Evolutionary conservation across 2,329 filamentous ascomycete genomes (phyloP).

Genomic region (Pseudogymnoascus sp.): DNA sequence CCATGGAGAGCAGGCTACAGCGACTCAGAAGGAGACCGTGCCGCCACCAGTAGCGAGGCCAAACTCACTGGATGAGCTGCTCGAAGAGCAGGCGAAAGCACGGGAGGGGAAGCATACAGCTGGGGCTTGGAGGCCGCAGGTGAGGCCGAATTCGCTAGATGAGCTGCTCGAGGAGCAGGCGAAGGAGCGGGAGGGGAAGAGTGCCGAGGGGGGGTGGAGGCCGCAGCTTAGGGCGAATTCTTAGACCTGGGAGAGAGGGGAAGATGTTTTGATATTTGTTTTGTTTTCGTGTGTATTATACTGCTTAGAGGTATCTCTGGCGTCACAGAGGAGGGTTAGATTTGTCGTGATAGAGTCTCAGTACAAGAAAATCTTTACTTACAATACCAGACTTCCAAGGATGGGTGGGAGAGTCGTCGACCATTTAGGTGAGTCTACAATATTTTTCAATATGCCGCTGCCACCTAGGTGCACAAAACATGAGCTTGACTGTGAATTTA

Average conservation of each 20-base stretch:
- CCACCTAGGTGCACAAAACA: neutral
- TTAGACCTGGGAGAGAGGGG: neutral
- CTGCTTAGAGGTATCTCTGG: neutral
- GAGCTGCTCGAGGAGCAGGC: neutral
- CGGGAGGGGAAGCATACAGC: neutral
- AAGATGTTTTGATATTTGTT: constrained; percentile 2
- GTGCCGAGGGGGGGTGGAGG: neutral
- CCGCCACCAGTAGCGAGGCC: neutral
- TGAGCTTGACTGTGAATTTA: neutral
- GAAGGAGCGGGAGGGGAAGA: neutral
- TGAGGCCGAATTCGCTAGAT: neutral
- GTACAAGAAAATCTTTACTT: neutral
- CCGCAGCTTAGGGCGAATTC: neutral
- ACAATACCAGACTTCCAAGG: neutral
- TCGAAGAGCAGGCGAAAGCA: constrained; percentile 2
- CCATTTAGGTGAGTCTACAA: neutral
- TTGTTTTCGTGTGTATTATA: constrained; percentile 7
- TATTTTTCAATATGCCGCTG: neutral
- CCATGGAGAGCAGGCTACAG: neutral
- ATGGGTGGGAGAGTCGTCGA: neutral
- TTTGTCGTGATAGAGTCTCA: neutral
- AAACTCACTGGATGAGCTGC: neutral
- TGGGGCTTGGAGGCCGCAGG: neutral
- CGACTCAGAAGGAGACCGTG: neutral
- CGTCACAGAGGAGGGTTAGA: neutral